Conservation (phyloP, 768 basidiomycete species). For the Kwoniella dejecticola region DNA sequence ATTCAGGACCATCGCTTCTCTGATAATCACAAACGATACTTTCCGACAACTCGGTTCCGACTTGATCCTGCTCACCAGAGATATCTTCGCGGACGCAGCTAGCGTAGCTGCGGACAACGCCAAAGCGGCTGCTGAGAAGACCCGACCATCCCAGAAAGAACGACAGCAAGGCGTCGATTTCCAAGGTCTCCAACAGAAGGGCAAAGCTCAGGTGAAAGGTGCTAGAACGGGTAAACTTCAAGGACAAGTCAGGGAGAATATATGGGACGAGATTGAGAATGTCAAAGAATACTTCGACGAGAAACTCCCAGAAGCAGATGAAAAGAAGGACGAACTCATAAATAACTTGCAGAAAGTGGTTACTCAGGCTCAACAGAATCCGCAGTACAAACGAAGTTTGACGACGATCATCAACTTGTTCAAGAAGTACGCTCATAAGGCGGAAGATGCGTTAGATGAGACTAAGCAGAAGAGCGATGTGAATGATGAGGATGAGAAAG, state of each 20-base stretch:
- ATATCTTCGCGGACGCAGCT: constrained; percentile 57
- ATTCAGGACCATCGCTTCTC: constrained; percentile 53
- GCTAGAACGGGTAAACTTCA: constrained; percentile 53
- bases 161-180: constrained; percentile 54
- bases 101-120: constrained; percentile 55
- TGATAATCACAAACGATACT: constrained; percentile 54
- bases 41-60: constrained; percentile 56
- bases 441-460: constrained; percentile 52
- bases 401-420: constrained; percentile 54
- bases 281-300: constrained; percentile 56
- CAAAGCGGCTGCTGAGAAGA: constrained; percentile 49
- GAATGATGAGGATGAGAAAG: constrained; percentile 52
- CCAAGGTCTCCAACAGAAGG: constrained; percentile 47
- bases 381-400: constrained; percentile 55
- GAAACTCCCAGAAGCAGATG: constrained; percentile 55
- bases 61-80: constrained; percentile 53
- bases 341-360: constrained; percentile 54
- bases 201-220: constrained; percentile 52
- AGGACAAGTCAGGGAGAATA: constrained; percentile 49
- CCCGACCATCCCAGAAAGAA: constrained; percentile 49
- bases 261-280: constrained; percentile 45
- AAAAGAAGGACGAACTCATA: constrained; percentile 56
- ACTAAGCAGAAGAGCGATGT: constrained; percentile 49
- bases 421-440: constrained; percentile 57
- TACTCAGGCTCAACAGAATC: constrained; percentile 54